Base-by-base conservation (phyloP, 371 early-diverging fungal species). In the Parasitella parasitica region DNA sequence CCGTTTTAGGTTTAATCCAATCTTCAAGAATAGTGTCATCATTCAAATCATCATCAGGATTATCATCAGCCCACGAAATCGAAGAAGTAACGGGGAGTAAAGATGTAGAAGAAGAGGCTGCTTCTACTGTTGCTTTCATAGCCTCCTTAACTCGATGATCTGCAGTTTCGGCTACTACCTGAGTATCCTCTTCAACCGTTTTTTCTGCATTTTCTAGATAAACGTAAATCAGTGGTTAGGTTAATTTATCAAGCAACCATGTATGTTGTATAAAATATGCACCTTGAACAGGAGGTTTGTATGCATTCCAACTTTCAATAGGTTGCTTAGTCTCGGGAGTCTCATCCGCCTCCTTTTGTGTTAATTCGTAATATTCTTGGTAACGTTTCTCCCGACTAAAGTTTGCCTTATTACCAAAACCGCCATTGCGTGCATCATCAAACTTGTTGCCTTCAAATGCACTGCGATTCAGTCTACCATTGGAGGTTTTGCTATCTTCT, bases 1-100 rank as follows among this genome's bases (percentile, higher is more conserved):
- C 8, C 5, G 50, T n/a, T 22, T 36, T 36, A 20, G 35, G 35
- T 22, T 2, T 54, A 13, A 36, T 36, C 36, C 30, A 26, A 26
- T 38, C 37, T 54, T 13, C 24, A 27, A 16, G 37, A n/a, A 24
- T 37, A 8, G 6, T 7, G 38, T 59, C 59, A 28, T 59, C 50
- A 11, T 39, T 32, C 8, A 53, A 59, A 24, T 49, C 16, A 49
- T 58, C 59, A 24, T 54, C 54, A 4, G 54, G 36, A 4, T 52
- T 30, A 52, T 59, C 60, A 41, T 59, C 60, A 39, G 60, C 60
- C 60, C 60, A 59, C 15, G 60, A 59, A 27, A 59, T n/a, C n/a
- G n/a, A 59, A 0, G 38, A 39, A 56, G 56, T 16, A 5, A 43
- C 43, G 8, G 43, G 43, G 8, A 20, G 11, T 12, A 43, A 43